Percentiles rank a stretch among this genome's conserved stretches.
phyloP scores from a whole-genome alignment of 495 filamentous ascomycete genomes.

The Xylaria flabelliformis region DNA sequence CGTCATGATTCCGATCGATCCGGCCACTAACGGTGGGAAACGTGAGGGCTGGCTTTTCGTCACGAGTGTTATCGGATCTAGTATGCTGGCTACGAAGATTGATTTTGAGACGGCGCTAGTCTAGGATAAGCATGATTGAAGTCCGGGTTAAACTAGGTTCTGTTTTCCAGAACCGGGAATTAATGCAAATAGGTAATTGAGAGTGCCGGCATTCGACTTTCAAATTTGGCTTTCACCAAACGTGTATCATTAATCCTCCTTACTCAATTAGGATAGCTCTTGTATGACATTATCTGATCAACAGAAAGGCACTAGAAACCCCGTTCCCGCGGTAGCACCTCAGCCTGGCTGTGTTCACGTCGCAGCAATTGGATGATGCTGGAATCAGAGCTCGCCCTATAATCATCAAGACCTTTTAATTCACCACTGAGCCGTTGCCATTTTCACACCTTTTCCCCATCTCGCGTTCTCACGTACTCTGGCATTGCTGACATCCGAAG shows the following conservation, averaged over 20 bases:
- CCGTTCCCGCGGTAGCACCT: not conserved
- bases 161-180: not conserved
- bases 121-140: not conserved
- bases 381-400: not conserved
- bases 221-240: not conserved
- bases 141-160: not conserved
- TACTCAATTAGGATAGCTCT: not conserved
- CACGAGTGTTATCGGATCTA: slow-evolving; percentile 62
- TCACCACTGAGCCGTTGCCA: not conserved
- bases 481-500: not conserved
- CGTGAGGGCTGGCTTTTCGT: slow-evolving; percentile 65
- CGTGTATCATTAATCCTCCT: not conserved
- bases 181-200: not conserved
- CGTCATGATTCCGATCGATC: slow-evolving; percentile 60
- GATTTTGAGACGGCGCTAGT: slow-evolving; percentile 45
- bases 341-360: not conserved
- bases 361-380: not conserved
- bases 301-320: not conserved
- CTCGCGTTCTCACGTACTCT: not conserved
- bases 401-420: not conserved
- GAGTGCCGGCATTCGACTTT: not conserved
- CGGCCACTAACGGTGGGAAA: slow-evolving; percentile 40
- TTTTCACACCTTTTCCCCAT: not conserved
- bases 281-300: not conserved
- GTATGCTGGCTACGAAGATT: slow-evolving; percentile 60